A percentile compares a stretch with the other conserved stretches of the same genome.
Conservation (phyloP, 495 filamentous ascomycete species). For the Aspergillus saccharolyticus region DNA sequence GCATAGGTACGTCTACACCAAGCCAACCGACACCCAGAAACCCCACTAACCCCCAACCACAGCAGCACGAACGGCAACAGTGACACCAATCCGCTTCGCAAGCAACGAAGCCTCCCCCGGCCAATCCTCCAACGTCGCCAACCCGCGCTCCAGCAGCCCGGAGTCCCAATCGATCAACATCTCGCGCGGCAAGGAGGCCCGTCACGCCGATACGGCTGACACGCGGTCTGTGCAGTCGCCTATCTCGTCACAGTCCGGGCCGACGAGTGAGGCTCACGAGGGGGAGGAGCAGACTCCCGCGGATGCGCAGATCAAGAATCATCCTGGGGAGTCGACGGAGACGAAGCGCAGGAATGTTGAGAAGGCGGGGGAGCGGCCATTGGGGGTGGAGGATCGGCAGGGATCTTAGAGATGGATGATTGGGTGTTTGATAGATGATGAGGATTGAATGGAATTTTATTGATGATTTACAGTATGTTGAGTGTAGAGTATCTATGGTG, state of each 20-base stretch:
- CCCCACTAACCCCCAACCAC: too few species aligned
- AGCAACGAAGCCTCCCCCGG: neutral
- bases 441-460: too few species aligned
- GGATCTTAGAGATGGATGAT: too few species aligned
- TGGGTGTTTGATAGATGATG: too few species aligned
- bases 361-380: slow-evolving; percentile 2
- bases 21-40: too few species aligned
- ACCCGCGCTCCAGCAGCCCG: slow-evolving; percentile 6
- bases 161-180: slow-evolving; percentile 5
- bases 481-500: too few species aligned
- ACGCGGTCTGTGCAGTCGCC: slow-evolving; percentile 2
- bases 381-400: slow-evolving; percentile 6
- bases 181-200: slow-evolving; percentile 6
- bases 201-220: neutral
- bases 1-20: neutral
- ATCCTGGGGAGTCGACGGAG: neutral
- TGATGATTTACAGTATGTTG: neutral
- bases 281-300: slow-evolving; percentile 6
- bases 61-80: neutral
- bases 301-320: slow-evolving; percentile 6
- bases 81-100: neutral
- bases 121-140: slow-evolving; percentile 2
- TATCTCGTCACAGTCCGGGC: neutral
- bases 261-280: neutral
- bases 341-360: slow-evolving; percentile 7